Percentiles rank a stretch among this genome's conserved stretches.
Evolutionary conservation across 148 eudicot genomes (phyloP).

Genomic region (Nyssa sinensis): DNA sequence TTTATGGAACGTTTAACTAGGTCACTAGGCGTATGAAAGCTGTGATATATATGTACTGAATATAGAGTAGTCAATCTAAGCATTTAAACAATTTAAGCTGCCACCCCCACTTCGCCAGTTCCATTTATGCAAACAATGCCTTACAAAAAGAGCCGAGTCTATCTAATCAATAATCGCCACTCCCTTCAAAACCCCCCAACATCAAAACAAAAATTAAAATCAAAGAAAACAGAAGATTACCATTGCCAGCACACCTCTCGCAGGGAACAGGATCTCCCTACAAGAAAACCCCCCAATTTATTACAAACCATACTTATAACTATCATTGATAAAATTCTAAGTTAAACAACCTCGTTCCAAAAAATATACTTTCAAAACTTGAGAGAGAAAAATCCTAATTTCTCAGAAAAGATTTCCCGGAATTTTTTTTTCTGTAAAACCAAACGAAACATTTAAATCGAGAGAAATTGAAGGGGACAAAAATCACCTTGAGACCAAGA

Average conservation of each 20-base stretch:
- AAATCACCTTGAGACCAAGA: slow-evolving; percentile 73
- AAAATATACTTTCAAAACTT: neutral
- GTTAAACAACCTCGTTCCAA: neutral
- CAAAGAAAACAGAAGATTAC: slow-evolving; percentile 29
- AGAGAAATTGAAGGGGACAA: neutral
- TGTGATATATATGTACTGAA: no score
- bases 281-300: slow-evolving; percentile 36
- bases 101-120: neutral
- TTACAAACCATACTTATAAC: slow-evolving; percentile 18
- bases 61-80: neutral
- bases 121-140: neutral
- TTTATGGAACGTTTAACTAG: neutral
- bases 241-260: slow-evolving; percentile 85
- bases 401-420: neutral
- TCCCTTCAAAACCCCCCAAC: neutral
- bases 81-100: neutral
- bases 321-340: neutral
- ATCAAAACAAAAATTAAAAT: neutral
- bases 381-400: neutral
- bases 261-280: slow-evolving; percentile 97
- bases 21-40: neutral
- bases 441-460: neutral
- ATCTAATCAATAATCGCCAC: neutral
- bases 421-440: neutral
- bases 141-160: no score